Conservation (phyloP, 2,329 filamentous ascomycete genomes). For the Fusarium concolor region DNA sequence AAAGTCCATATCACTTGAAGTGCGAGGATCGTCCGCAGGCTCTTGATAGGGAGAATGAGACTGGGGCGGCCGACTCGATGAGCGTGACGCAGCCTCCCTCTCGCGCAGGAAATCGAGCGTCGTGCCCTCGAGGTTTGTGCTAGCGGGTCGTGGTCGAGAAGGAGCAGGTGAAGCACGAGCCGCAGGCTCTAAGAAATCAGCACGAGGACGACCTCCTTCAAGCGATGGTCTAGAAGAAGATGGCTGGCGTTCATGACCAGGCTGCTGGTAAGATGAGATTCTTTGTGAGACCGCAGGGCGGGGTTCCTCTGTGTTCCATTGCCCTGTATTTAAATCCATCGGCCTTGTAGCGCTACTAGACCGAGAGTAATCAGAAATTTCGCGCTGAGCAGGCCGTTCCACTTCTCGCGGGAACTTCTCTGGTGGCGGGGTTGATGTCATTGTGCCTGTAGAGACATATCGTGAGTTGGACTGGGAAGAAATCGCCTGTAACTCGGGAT, state of each 20-base stretch:
- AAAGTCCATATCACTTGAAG: constrained; percentile 83
- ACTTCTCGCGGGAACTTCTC: constrained; percentile 52
- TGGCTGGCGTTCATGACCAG: constrained; percentile 45
- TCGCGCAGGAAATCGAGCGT: constrained; percentile 82
- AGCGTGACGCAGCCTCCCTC: constrained; percentile 69
- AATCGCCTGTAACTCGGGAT: constrained; percentile 70
- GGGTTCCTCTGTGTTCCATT: constrained; percentile 36
- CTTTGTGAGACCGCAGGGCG: constrained; percentile 35
- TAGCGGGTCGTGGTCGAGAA: constrained; percentile 76
- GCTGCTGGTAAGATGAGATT: constrained; percentile 44
- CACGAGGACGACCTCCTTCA: constrained; percentile 45
- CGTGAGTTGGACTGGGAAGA: constrained; percentile 57
- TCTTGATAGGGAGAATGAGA: constrained; percentile 57
- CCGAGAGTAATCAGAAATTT: constrained; percentile 42
- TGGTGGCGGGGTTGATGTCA: constrained; percentile 73
- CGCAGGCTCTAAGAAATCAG: constrained; percentile 43
- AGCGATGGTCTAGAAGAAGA: constrained; percentile 45
- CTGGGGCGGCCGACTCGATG: constrained; percentile 49
- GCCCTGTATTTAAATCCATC: constrained; percentile 31
- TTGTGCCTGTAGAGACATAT: constrained; percentile 76
- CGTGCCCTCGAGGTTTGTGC: constrained; percentile 85
- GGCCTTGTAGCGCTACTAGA: constrained; percentile 47
- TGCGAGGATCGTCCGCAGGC: constrained; percentile 46
- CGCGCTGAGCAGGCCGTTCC: constrained; percentile 33
- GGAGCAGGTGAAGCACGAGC: constrained; percentile 49